Conservation (phyloP, 2,329 filamentous ascomycete species). For the Xylaria sp. region DNA sequence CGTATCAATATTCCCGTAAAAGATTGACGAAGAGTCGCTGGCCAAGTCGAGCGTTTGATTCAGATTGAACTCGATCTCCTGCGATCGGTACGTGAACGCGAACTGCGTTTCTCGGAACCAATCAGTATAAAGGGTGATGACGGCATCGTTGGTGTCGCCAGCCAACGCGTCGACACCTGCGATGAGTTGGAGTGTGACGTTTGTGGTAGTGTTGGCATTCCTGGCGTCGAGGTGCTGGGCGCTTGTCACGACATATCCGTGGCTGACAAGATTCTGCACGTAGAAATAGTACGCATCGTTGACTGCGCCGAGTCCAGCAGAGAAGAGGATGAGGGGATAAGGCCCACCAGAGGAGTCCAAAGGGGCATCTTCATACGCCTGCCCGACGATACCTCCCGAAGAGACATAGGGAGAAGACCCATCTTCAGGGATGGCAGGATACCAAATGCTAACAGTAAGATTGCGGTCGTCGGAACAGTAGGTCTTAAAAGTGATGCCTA, state of each 20-base stretch:
- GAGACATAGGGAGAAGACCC: slow-evolving; percentile 31
- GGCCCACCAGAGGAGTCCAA: slow-evolving; percentile 33
- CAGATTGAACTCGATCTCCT: slow-evolving; percentile 35
- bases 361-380: slow-evolving; percentile 29
- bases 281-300: slow-evolving; percentile 39
- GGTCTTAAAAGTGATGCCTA: slow-evolving; percentile 33
- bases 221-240: slow-evolving; percentile 33
- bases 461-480: slow-evolving; percentile 31
- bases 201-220: slow-evolving; percentile 24
- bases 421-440: slow-evolving; percentile 28
- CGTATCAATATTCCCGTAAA: slow-evolving; percentile 25
- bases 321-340: slow-evolving; percentile 37
- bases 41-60: slow-evolving; percentile 23
- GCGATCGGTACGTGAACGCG: slow-evolving; percentile 34
- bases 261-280: slow-evolving; percentile 36
- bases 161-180: slow-evolving; percentile 22
- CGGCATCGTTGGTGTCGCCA: slow-evolving; percentile 32
- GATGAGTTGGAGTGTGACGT: slow-evolving; percentile 7
- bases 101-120: slow-evolving; percentile 36
- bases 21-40: slow-evolving; percentile 23
- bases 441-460: slow-evolving; percentile 34
- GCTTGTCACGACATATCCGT: slow-evolving; percentile 35
- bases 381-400: slow-evolving; percentile 31
- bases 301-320: slow-evolving; percentile 35
- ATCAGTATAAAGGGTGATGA: slow-evolving; percentile 34